Evolutionary conservation across 179 eudicot species (phyloP).

Genomic region (Carnegiea gigantea): DNA sequence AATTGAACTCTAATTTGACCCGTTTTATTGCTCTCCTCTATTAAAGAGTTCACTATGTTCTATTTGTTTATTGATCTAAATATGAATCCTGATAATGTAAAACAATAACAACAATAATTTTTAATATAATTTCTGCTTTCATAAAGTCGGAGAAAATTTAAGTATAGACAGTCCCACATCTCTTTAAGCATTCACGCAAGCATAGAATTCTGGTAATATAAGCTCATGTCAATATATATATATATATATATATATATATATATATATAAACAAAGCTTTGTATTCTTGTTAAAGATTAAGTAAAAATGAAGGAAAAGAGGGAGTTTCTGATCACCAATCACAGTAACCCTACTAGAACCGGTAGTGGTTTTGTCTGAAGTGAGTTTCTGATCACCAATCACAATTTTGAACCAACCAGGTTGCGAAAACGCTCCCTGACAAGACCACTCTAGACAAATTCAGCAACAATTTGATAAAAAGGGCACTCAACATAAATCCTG

Average conservation of each 20-base stretch:
- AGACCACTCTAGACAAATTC: conserved; percentile 7
- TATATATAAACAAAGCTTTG: not conserved
- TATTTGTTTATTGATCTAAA: too few species aligned
- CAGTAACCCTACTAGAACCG: not conserved
- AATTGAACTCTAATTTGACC: too few species aligned
- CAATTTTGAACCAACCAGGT: conserved; percentile 29
- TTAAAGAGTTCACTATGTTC: too few species aligned
- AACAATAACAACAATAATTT: too few species aligned
- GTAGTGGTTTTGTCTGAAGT: not conserved
- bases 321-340: not conserved
- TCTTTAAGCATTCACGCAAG: too few species aligned
- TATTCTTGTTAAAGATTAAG: not conserved
- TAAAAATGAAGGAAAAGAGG: not conserved
- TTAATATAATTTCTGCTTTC: too few species aligned
- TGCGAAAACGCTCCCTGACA: conserved; percentile 18
- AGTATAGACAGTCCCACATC: too few species aligned
- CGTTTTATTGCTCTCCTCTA: too few species aligned
- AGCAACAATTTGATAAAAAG: not conserved
- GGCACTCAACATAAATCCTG: not conserved
- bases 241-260: not conserved
- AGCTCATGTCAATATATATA: too few species aligned
- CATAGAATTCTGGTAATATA: too few species aligned
- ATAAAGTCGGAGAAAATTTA: too few species aligned
- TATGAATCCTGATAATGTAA: too few species aligned
- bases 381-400: conserved; percentile 19